Percentiles rank a stretch among this genome's conserved stretches.
Evolutionary conservation across 2,329 filamentous ascomycete genomes (phyloP).

Genomic region (Diaporthe eres): DNA sequence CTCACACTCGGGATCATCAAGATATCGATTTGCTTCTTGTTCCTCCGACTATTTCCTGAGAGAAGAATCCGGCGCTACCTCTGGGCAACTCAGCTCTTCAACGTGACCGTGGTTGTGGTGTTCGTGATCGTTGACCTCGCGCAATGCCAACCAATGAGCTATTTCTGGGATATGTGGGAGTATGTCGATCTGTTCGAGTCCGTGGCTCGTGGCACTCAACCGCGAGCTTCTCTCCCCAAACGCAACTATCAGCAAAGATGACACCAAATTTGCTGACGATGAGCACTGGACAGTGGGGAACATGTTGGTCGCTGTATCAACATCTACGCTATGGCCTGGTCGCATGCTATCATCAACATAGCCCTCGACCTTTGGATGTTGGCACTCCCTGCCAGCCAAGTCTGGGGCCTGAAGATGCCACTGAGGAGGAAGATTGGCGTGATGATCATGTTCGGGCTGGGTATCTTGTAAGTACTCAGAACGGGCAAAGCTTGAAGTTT

Average conservation of each 20-base stretch:
- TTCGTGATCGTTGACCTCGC: constrained; percentile 13
- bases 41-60: constrained; percentile 14
- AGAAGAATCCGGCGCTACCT: not conserved
- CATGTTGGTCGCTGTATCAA: constrained; percentile 19
- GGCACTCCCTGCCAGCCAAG: constrained; percentile 23
- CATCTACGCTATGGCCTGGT: constrained; percentile 29
- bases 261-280: not conserved
- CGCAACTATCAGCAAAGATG: not conserved
- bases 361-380: constrained; percentile 29
- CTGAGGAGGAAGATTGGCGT: constrained; percentile 26
- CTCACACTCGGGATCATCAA: constrained; percentile 23
- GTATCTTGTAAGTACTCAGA: constrained; percentile 5
- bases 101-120: not conserved
- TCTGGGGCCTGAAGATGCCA: constrained; percentile 20
- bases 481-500: not conserved
- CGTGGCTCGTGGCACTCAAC: no score
- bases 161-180: constrained; percentile 33
- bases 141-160: constrained; percentile 18
- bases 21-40: constrained; percentile 17
- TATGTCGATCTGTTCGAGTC: not conserved
- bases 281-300: not conserved
- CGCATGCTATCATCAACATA: constrained; percentile 34
- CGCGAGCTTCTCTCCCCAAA: no score
- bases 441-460: constrained; percentile 32
- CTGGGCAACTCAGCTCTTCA: constrained; percentile 29